phyloP scores from a whole-genome alignment of 192 early-diverging fungal genomes.

The Gonapodya prolifera region DNA sequence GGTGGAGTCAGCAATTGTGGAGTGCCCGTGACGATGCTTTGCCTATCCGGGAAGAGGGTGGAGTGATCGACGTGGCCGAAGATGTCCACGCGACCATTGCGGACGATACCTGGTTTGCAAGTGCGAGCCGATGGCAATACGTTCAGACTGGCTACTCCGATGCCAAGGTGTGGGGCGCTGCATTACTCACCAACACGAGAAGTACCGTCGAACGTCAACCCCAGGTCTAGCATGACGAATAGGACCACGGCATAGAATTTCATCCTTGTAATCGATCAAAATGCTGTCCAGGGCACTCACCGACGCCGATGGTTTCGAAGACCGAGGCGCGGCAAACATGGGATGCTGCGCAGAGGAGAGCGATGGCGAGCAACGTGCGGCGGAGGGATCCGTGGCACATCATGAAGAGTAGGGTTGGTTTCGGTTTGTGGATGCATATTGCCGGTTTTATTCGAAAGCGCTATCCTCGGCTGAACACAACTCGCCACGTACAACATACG shows the following conservation, averaged over 20 bases:
- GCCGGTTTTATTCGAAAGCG: not conserved
- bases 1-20: not conserved
- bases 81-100: not conserved
- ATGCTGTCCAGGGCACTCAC: not conserved
- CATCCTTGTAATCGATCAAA: not conserved
- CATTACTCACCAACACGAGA: not conserved
- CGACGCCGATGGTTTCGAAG: not conserved
- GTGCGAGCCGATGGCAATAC: not conserved
- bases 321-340: not conserved
- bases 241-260: not conserved
- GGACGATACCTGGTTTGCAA: not conserved
- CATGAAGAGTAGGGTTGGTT: not conserved
- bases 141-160: not conserved
- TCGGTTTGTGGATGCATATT: not conserved
- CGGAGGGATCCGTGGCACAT: not conserved
- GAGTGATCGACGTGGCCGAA: not conserved
- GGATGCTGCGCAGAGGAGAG: not conserved
- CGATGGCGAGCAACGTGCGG: not conserved
- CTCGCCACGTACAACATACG: not conserved
- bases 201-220: not conserved
- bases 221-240: not conserved
- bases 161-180: not conserved
- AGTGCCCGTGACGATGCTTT: not conserved
- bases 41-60: not conserved
- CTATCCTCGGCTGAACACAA: too few relatives aligned